phyloP scores from a whole-genome alignment of 371 early-diverging fungal genomes.

The Capillidium heterosporum region DNA sequence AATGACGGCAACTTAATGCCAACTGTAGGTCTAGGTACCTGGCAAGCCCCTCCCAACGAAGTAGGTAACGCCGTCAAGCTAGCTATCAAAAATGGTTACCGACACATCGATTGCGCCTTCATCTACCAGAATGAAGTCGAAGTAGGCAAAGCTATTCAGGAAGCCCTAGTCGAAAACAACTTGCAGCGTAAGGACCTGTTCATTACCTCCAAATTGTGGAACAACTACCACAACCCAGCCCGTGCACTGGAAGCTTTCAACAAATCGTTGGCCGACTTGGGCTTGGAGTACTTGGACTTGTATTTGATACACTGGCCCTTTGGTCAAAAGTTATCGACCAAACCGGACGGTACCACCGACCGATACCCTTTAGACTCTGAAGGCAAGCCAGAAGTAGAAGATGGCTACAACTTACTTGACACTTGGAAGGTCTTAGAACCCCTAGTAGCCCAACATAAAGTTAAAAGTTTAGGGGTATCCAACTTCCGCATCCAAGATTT shows the following conservation, averaged over 20 bases:
- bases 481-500: constrained; percentile 55
- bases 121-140: constrained; percentile 41
- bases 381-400: no score
- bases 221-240: constrained; percentile 19
- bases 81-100: constrained; percentile 9
- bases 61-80: not conserved
- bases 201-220: constrained; percentile 45
- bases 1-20: constrained; percentile 2
- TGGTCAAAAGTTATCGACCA: constrained; percentile 14
- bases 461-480: constrained; percentile 61
- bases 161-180: constrained; percentile 13
- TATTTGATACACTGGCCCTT: constrained; percentile 57
- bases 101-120: constrained; percentile 9
- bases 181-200: constrained; percentile 45
- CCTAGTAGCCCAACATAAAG: constrained; percentile 24
- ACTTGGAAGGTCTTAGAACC: constrained; percentile 56
- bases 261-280: constrained; percentile 19
- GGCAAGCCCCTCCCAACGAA: not conserved
- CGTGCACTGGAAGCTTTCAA: constrained; percentile 16
- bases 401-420: constrained; percentile 24
- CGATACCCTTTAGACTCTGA: constrained; percentile 2
- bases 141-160: constrained; percentile 33
- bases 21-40: constrained; percentile 6
- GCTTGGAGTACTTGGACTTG: constrained; percentile 43
- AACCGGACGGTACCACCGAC: constrained; percentile 16